Percentiles rank a stretch among this genome's conserved stretches.
Conservation (phyloP, 1,284 basidiomycete genomes). For the Malassezia nana region DNA sequence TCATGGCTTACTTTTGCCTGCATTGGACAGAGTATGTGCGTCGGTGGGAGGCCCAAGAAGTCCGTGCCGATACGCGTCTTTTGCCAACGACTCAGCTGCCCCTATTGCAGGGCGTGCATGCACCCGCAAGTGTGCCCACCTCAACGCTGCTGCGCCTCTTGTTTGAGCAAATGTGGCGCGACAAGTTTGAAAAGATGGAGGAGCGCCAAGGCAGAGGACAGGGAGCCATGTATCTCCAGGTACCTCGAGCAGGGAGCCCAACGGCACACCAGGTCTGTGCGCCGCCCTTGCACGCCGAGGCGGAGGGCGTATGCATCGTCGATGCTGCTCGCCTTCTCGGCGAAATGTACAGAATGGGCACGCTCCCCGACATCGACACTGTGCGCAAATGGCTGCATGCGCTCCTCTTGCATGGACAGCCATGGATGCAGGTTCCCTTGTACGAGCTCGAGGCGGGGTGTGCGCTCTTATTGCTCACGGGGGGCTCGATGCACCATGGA, state of each 20-base stretch:
- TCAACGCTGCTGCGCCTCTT: slow-evolving; percentile 1
- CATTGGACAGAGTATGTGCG: not conserved
- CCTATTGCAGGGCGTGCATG: not conserved
- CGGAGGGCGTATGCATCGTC: not conserved
- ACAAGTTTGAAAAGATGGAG: not conserved
- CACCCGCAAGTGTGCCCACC: not conserved
- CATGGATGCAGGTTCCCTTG: slow-evolving; percentile 9
- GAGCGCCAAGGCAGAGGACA: not conserved
- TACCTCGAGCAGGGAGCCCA: not conserved
- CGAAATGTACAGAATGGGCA: not conserved
- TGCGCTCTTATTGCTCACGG: slow-evolving; percentile 13
- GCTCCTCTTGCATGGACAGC: slow-evolving; percentile 1
- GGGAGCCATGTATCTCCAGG: not conserved
- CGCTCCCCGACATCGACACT: not conserved
- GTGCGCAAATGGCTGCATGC: slow-evolving; percentile 7
- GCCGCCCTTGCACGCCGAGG: not conserved
- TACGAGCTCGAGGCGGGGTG: slow-evolving; percentile 15
- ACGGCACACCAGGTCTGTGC: not conserved
- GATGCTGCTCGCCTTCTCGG: slow-evolving; percentile 15
- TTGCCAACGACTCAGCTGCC: not conserved
- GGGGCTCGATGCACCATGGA: not conserved
- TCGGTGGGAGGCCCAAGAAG: slow-evolving; percentile 6
- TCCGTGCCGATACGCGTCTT: not conserved
- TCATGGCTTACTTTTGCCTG: slow-evolving; percentile 6
- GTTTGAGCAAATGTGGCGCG: not conserved